Percentiles rank a stretch among this genome's conserved stretches.
Evolutionary conservation across 306 rosid species (phyloP).

Genomic region (Mimosa pudica): DNA sequence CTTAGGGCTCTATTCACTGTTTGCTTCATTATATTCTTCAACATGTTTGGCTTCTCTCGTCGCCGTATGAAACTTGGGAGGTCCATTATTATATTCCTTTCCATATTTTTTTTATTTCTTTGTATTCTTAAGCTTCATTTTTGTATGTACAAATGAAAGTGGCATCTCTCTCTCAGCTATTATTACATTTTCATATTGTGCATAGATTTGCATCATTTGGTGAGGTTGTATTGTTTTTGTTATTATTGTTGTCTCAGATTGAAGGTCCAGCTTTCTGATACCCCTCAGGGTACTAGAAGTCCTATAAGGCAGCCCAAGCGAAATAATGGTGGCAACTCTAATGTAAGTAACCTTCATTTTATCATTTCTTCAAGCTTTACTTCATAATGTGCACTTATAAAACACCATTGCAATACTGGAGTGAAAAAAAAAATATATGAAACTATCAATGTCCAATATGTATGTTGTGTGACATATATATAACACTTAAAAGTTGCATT

Average conservation of each 20-base stretch:
- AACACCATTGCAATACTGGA: neutral
- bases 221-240: neutral
- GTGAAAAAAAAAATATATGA: neutral
- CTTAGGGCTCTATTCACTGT: constrained; percentile 9
- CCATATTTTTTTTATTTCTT: neutral
- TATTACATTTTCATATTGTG: neutral
- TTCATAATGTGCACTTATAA: neutral
- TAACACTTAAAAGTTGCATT: neutral
- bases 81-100: constrained; percentile 39
- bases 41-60: constrained; percentile 93
- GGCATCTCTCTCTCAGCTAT: neutral
- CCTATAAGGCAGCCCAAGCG: constrained; percentile 73
- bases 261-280: constrained; percentile 81
- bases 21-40: constrained; percentile 5
- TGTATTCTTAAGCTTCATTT: neutral
- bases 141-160: neutral
- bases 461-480: neutral
- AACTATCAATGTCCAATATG: neutral
- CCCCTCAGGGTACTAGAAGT: constrained; percentile 80
- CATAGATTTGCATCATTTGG: neutral
- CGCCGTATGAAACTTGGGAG: constrained; percentile 82
- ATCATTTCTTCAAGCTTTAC: constrained; percentile 30
- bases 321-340: constrained; percentile 57
- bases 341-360: constrained; percentile 57
- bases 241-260: constrained; percentile 51